Percentiles rank a stretch among this genome's conserved stretches.
Conservation (phyloP, 228 moss, liverwort and hornwort genomes). For the Sphagnum fallax region DNA sequence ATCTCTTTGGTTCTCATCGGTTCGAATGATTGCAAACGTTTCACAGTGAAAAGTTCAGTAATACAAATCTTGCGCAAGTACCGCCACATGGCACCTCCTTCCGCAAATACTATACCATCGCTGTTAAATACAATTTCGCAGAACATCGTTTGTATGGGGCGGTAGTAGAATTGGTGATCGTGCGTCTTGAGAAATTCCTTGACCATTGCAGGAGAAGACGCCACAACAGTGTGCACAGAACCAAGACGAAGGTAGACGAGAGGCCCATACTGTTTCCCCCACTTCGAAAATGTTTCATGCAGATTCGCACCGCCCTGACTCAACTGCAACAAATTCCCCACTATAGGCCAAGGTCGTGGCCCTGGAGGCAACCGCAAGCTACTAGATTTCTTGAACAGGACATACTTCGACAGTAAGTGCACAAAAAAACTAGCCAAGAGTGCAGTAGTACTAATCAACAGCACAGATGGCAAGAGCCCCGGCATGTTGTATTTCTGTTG, state of each 20-base stretch:
- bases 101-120: too few species aligned
- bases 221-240: conserved; percentile 34
- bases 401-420: too few species aligned
- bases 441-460: too few species aligned
- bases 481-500: too few species aligned
- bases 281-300: conserved; percentile 23
- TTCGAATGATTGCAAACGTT: neutral
- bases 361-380: conserved; percentile 24
- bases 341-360: conserved; percentile 29
- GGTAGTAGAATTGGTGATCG: neutral
- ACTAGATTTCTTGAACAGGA: too few species aligned
- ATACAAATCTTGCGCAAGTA: neutral
- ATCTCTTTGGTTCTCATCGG: neutral
- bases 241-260: conserved; percentile 31
- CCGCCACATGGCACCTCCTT: neutral
- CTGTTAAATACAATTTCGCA: too few species aligned
- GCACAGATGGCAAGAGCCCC: too few species aligned
- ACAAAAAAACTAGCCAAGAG: too few species aligned
- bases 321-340: conserved; percentile 27
- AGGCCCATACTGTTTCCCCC: conserved; percentile 27
- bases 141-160: too few species aligned
- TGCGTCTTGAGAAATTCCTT: conserved; percentile 31
- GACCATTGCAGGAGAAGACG: conserved; percentile 22
- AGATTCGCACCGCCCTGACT: conserved; percentile 13
- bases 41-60: neutral